Percentiles rank a stretch among this genome's conserved stretches.
These are phyloP conservation scores for Diaporthe nobilis DNA, from an alignment of 2,329 filamentous ascomycete genomes.

Conservation along the genomic window DNA sequence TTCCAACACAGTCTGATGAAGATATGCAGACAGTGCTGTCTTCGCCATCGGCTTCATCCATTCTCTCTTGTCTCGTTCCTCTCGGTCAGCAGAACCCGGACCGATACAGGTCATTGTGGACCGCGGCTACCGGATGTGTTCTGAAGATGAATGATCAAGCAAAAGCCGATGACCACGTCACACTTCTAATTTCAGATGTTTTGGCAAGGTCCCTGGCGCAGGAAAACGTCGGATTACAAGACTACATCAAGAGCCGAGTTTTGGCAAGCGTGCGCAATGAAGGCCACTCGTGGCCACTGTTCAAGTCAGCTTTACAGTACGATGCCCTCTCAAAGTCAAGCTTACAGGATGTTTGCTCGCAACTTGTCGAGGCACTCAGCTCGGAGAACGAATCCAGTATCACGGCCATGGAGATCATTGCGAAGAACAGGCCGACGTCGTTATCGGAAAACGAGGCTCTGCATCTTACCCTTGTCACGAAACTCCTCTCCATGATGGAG, in stretches of 20 bases:
- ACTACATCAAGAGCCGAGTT: conserved; percentile 59
- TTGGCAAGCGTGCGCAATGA: conserved; percentile 55
- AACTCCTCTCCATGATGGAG: conserved; percentile 69
- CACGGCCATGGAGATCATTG: conserved; percentile 63
- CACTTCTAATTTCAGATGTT: conserved; percentile 62
- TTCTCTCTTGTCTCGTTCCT: conserved; percentile 76
- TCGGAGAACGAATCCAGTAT: conserved; percentile 52
- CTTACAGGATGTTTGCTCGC: conserved; percentile 49
- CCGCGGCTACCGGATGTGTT: conserved; percentile 58
- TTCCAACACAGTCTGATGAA: conserved; percentile 66
- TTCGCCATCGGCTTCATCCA: conserved; percentile 76
- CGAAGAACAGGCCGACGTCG: conserved; percentile 59
- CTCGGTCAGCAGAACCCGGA: conserved; percentile 59
- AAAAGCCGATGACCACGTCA: conserved; percentile 54
- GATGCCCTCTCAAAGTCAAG: conserved; percentile 55
- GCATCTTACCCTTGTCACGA: conserved; percentile 66
- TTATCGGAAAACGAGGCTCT: conserved; percentile 60
- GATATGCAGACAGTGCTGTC: conserved; percentile 72
- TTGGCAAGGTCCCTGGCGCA: conserved; percentile 57
- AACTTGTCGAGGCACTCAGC: conserved; percentile 48
- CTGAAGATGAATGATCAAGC: conserved; percentile 52
- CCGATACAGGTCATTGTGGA: conserved; percentile 61
- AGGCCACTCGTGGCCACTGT: conserved; percentile 58
- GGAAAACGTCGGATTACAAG: conserved; percentile 59
- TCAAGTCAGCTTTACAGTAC: conserved; percentile 63